Conservation (phyloP, 2,329 filamentous ascomycete species). For the Paecilomyces niveus region DNA sequence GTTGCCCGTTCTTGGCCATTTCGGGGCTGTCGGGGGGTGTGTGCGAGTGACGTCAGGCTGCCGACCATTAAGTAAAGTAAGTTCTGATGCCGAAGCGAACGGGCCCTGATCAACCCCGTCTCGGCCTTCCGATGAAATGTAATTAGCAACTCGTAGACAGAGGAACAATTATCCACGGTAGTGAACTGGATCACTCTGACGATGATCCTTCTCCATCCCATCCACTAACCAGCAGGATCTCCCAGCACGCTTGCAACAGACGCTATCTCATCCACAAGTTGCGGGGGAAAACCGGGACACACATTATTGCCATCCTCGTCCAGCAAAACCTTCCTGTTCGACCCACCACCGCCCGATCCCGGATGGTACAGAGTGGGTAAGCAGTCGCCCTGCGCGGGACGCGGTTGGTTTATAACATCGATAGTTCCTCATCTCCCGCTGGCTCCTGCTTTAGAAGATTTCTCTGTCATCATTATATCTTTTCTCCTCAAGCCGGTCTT, state of each 20-base stretch:
- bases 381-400: constrained; percentile 19
- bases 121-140: neutral
- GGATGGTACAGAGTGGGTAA: constrained; percentile 26
- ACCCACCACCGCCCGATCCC: constrained; percentile 24
- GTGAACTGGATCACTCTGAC: neutral
- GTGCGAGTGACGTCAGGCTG: neutral
- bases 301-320: constrained; percentile 1
- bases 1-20: neutral
- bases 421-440: constrained; percentile 17
- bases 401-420: constrained; percentile 27
- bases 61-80: neutral
- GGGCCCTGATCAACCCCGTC: neutral
- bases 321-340: constrained; percentile 17
- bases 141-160: neutral
- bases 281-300: constrained; percentile 6
- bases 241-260: too few relatives aligned
- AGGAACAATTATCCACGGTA: too few relatives aligned
- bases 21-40: neutral
- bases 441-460: neutral
- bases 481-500: constrained; percentile 3
- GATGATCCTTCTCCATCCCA: neutral
- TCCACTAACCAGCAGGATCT: too few relatives aligned
- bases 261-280: neutral
- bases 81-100: neutral
- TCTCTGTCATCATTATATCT: constrained; percentile 3